Conservation (phyloP, 179 eudicot species). For the Spergularia azorica region DNA sequence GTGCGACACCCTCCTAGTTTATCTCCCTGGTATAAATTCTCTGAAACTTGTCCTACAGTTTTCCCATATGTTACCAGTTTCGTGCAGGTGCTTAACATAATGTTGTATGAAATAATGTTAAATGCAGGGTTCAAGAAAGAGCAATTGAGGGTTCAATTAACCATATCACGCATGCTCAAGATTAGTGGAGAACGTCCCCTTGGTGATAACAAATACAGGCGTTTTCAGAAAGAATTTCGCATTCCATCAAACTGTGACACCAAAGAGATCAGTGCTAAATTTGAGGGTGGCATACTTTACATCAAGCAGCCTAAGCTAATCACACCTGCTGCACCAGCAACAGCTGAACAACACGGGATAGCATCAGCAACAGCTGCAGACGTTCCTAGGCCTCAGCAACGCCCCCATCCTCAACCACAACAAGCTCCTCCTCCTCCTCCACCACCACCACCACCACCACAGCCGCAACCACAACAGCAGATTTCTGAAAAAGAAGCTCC, state of each 20-base stretch:
- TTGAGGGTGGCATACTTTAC: constrained; percentile 49
- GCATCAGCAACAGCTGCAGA: constrained; percentile 15
- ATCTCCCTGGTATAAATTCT: constrained; percentile 17
- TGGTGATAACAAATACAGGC: constrained; percentile 52
- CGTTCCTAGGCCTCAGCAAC: constrained; percentile 9
- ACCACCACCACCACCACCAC: not conserved
- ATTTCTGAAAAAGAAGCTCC: constrained; percentile 1
- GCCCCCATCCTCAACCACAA: constrained; percentile 10
- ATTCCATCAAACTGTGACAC: constrained; percentile 50
- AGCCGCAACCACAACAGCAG: not conserved
- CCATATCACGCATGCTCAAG: constrained; percentile 35
- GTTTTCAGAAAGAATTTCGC: constrained; percentile 42
- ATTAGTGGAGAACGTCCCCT: constrained; percentile 53
- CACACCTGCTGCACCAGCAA: constrained; percentile 32
- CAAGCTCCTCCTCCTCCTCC: not conserved
- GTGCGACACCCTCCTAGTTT: constrained; percentile 20
- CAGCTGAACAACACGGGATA: constrained; percentile 16
- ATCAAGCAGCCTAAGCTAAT: constrained; percentile 58
- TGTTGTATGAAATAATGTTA: not conserved
- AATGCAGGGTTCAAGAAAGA: constrained; percentile 60
- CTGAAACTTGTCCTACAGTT: not conserved
- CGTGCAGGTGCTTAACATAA: not conserved
- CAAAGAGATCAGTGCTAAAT: constrained; percentile 53
- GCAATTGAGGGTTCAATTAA: constrained; percentile 55
- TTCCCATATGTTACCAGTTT: not conserved